Evolutionary conservation across 2,329 filamentous ascomycete genomes (phyloP), one percentile per base, ranked within the genome.

Genomic region (Fusarium illudens): DNA sequence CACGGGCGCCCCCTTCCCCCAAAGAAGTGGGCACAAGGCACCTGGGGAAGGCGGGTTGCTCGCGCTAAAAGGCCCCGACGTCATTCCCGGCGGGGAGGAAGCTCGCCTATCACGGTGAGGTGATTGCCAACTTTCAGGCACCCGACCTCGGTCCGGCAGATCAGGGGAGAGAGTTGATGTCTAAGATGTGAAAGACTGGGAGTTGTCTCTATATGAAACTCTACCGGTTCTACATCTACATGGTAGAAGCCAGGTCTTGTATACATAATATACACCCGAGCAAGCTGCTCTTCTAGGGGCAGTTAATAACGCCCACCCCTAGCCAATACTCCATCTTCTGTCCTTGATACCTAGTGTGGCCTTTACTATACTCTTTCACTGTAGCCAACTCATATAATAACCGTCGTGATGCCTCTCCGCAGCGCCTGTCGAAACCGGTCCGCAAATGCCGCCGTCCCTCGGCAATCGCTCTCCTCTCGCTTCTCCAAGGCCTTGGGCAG

Each of bases 401-500:
- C 54, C 9, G 54, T 60, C 8, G 67, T 68, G 25, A 50, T 37
- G 9, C 79, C 79, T 58, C 75, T 76, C 46, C 79, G 75, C 71
- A 88, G 68, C 0, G 86, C 85, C 27, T 78, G 75, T 68, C 80
- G 82, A 72, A 89, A 88, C 49, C 80, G 74, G 48, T 84, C 81
- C 3, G 86, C 86, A 76, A 86, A 88, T 5, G 80, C 78, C 25
- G 82, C 76, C 3, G 84, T 87, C 27, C 83, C 82, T 52, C 74
- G 75, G 68, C 88, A 90, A 58, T 86, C 84, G 75, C 86, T 89
- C 60, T 82, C 76, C 19, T 78, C 73, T 64, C 83, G 80, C 77
- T 84, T 88, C 39, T 86, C 81, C 70, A 87, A 70, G 3, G 88
- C 88, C 66, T 85, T 77, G 0, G 86, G 84, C 75, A 90, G 72